phyloP scores from a whole-genome alignment of 2,329 filamentous ascomycete species.

The Fusarium mexicanum region DNA sequence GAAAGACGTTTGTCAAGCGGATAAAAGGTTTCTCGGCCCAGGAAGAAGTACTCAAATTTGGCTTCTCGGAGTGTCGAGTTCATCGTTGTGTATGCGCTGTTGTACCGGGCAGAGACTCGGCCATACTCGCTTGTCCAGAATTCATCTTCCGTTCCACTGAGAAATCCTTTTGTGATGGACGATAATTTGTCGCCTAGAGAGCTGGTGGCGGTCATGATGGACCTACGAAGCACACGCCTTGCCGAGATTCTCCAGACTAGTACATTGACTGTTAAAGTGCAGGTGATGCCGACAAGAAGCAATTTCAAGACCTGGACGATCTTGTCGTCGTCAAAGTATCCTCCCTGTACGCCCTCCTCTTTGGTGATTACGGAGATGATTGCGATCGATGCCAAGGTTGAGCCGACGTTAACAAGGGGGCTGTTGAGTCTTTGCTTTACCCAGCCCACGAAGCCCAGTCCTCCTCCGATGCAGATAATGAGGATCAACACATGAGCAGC shows the following conservation, averaged over 20 bases:
- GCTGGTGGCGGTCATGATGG: slow-evolving; percentile 76
- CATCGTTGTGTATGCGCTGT: slow-evolving; percentile 73
- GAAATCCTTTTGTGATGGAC: slow-evolving; percentile 82
- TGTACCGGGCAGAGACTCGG: slow-evolving; percentile 70
- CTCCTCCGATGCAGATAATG: slow-evolving; percentile 84
- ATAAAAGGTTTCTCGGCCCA: slow-evolving; percentile 83
- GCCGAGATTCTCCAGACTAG: slow-evolving; percentile 83
- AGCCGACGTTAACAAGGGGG: slow-evolving; percentile 84
- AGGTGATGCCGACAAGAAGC: slow-evolving; percentile 79
- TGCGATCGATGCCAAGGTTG: slow-evolving; percentile 85
- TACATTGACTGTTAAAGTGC: slow-evolving; percentile 78
- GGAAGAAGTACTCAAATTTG: slow-evolving; percentile 86
- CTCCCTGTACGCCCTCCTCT: slow-evolving; percentile 85
- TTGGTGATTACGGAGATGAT: slow-evolving; percentile 92
- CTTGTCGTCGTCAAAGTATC: slow-evolving; percentile 83
- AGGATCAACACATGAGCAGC: slow-evolving; percentile 83
- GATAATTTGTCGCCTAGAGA: slow-evolving; percentile 84
- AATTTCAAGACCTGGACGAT: slow-evolving; percentile 86
- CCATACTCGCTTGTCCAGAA: slow-evolving; percentile 73
- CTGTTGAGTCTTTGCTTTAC: slow-evolving; percentile 82
- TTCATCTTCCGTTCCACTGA: slow-evolving; percentile 84
- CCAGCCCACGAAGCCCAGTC: slow-evolving; percentile 89
- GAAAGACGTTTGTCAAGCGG: slow-evolving; percentile 81
- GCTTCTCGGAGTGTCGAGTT: slow-evolving; percentile 84
- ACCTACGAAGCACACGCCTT: slow-evolving; percentile 75